A percentile compares a stretch with the other conserved stretches of the same genome.
Evolutionary conservation across 257 asterid genomes (phyloP).

Genomic region (Marsdenia floribunda): DNA sequence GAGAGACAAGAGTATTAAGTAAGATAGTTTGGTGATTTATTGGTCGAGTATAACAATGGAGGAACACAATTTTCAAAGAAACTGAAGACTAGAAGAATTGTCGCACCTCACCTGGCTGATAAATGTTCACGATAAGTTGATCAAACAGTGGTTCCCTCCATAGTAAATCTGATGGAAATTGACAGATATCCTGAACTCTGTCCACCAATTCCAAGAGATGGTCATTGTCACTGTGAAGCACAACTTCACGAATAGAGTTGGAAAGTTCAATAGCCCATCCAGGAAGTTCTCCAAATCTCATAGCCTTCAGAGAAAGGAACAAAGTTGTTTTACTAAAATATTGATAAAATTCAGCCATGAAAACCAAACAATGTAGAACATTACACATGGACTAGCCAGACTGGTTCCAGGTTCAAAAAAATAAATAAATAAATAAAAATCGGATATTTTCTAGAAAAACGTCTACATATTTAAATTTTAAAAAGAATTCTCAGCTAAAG

Average conservation of each 20-base stretch:
- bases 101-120: conserved; percentile 95
- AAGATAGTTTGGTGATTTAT: no score
- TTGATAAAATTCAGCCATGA: not conserved
- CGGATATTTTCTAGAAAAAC: not conserved
- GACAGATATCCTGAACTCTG: conserved; percentile 16
- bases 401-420: not conserved
- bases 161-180: conserved; percentile 49
- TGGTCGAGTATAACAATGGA: not conserved
- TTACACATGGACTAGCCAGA: not conserved
- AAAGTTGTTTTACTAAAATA: not conserved
- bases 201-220: conserved; percentile 20
- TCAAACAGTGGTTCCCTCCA: conserved; percentile 82
- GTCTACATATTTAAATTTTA: not conserved
- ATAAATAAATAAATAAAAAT: not conserved
- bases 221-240: conserved; percentile 19
- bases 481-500: not conserved
- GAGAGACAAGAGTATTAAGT: no score
- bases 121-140: conserved; percentile 76
- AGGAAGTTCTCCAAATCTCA: conserved; percentile 94
- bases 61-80: not conserved
- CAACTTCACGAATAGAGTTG: conserved; percentile 39
- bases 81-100: not conserved
- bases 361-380: no score
- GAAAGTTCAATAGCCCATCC: conserved; percentile 76
- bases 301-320: conserved; percentile 45